phyloP scores from a whole-genome alignment of 2,329 filamentous ascomycete genomes.

The Furcasterigmium sp. region DNA sequence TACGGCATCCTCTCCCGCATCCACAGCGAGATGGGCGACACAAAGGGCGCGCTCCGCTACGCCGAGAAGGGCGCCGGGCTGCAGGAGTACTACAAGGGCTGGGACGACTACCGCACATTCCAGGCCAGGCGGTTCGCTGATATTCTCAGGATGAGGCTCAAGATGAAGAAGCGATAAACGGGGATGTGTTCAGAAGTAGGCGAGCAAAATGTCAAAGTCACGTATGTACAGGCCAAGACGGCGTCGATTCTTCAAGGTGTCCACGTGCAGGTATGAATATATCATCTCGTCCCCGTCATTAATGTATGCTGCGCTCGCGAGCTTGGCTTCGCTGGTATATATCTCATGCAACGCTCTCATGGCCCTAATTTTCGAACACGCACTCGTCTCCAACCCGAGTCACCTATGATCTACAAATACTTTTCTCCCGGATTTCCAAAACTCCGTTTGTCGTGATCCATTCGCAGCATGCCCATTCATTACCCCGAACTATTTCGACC shows the following conservation, averaged over 20 bases:
- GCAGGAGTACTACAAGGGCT: conserved; percentile 3
- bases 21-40: conserved; percentile 15
- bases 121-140: conserved; percentile 2
- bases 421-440: background rate
- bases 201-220: too few species aligned
- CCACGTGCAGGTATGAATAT: too few species aligned
- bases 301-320: too few species aligned
- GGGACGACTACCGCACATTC: background rate
- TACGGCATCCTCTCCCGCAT: conserved; percentile 14
- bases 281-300: too few species aligned
- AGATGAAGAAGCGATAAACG: background rate
- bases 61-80: conserved; percentile 5
- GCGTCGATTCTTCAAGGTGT: too few species aligned
- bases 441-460: background rate
- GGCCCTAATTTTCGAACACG: too few species aligned
- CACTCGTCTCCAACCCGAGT: too few species aligned
- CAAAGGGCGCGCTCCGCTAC: conserved; percentile 11
- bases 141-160: conserved; percentile 1
- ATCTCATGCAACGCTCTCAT: too few species aligned
- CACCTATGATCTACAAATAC: background rate
- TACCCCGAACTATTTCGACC: background rate
- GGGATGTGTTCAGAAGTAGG: too few species aligned
- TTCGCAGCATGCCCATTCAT: background rate
- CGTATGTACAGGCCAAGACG: too few species aligned
- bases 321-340: too few species aligned